phyloP scores from a whole-genome alignment of 441 rosid genomes.

The Isatis lusitanica region DNA sequence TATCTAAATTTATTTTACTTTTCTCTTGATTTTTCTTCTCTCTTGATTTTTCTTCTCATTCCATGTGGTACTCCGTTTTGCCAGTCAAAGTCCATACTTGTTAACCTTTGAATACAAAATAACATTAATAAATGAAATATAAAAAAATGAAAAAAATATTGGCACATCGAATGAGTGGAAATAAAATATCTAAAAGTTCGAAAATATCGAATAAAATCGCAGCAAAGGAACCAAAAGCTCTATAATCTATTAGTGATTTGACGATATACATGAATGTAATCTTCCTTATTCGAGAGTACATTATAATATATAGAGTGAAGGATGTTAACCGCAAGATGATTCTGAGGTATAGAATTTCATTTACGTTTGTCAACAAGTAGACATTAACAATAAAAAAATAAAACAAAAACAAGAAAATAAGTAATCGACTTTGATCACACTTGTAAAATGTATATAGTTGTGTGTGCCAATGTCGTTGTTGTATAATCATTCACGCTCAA shows the following conservation, averaged over 20 bases:
- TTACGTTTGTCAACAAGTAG: not conserved
- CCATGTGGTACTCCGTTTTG: not conserved
- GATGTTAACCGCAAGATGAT: not conserved
- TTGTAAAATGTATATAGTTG: too few species aligned
- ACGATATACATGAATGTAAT: slow-evolving; percentile 25
- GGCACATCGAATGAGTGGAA: not conserved
- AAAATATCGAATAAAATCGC: slow-evolving; percentile 24
- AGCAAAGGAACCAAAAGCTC: slow-evolving; percentile 11
- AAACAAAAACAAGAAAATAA: not conserved
- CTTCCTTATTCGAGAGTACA: slow-evolving; percentile 8
- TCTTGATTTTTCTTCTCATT: not conserved
- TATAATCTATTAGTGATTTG: not conserved
- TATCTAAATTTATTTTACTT: too few species aligned
- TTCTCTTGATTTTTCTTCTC: too few species aligned
- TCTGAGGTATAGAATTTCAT: not conserved
- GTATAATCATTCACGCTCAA: too few species aligned
- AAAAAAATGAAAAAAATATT: not conserved
- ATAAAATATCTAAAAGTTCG: not conserved
- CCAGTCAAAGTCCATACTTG: not conserved
- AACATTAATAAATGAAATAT: not conserved
- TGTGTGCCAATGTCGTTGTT: too few species aligned
- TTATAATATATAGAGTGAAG: not conserved
- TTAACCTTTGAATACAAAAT: not conserved
- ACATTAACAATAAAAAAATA: not conserved
- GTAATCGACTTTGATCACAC: too few species aligned